Evolutionary conservation across 108 stramenopile genomes (phyloP), one percentile per base, ranked within the genome.

Genomic region (Skeletonema menzelii): DNA sequence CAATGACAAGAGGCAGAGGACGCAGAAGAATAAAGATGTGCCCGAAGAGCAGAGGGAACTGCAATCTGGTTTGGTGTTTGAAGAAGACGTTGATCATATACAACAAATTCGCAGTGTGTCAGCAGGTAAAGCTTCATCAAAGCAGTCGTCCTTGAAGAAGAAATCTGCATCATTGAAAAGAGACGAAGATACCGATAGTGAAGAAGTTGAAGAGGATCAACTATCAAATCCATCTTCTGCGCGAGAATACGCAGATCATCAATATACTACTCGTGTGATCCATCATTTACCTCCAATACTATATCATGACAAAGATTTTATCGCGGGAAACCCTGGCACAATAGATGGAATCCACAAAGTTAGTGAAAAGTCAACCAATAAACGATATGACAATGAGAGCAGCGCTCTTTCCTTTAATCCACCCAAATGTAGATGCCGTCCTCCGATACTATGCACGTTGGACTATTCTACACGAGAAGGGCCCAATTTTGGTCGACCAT

Each of bases 61-160:
- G 11, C 82, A 83, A 66, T 67, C 77, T 19, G 82, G 82, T 0
- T 68, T 83, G 53, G 82, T 83, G 17, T 79, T 76, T 35, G 82
- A 79, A 37, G 82, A 83, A 55, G 82, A 83, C 35, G 67, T 79
- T 11, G 47, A 78, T 55, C 73, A 79, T 40, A 63, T 69, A 28
- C 62, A 44, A 53, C 60, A 30, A 60, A 30, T 10, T 31, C 34
- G 40, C 37, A 34, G 32, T 46, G 47, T 27, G 26, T 56, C 56
- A n/a, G 38, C 15, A 38, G 47, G 20, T 1, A 49, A 49, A 6
- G 22, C 66, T 13, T 44, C 66, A 3, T 47, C 57, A 19, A 72
- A 72, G 49, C 67, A 67, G 56, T 46, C 63, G 27, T 46, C 55
- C 17, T 4, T 62, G 1, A 67, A 27, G 24, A 17, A 19, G 65